Evolutionary conservation across 495 filamentous ascomycete genomes (phyloP).

Genomic region (Letharia columbiana): DNA sequence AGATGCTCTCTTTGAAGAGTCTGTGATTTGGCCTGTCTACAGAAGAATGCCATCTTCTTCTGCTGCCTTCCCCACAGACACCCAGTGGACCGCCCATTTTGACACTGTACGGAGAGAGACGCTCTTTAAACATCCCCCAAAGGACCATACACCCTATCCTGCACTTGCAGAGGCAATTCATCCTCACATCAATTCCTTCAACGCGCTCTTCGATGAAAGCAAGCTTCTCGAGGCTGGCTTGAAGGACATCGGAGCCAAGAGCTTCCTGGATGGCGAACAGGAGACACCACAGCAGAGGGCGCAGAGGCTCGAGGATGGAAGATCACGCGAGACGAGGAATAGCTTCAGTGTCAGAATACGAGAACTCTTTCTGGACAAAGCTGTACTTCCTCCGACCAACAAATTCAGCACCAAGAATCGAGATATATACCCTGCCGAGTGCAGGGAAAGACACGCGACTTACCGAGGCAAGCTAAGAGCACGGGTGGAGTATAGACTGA

Average conservation of each 20-base stretch:
- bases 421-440: slow-evolving; percentile 86
- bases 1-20: neutral
- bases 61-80: slow-evolving; percentile 44
- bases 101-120: slow-evolving; percentile 73
- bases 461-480: slow-evolving; percentile 82
- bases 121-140: slow-evolving; percentile 80
- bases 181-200: slow-evolving; percentile 93
- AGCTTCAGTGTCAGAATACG: slow-evolving; percentile 62
- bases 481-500: slow-evolving; percentile 71
- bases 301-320: slow-evolving; percentile 36
- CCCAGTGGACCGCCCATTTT: slow-evolving; percentile 72
- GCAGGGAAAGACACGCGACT: slow-evolving; percentile 83
- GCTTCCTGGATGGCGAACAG: slow-evolving; percentile 68
- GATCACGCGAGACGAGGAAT: slow-evolving; percentile 52
- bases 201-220: slow-evolving; percentile 69
- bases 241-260: slow-evolving; percentile 82
- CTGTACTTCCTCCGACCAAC: slow-evolving; percentile 64
- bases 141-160: slow-evolving; percentile 80
- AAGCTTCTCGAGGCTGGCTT: slow-evolving; percentile 66
- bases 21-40: neutral
- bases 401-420: slow-evolving; percentile 67
- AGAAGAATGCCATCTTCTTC: slow-evolving; percentile 12
- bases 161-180: slow-evolving; percentile 70
- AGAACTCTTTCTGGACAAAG: slow-evolving; percentile 69
- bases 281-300: slow-evolving; percentile 38